Base-by-base conservation (phyloP, 2,329 filamentous ascomycete species). In the Neospermospora avenae region DNA sequence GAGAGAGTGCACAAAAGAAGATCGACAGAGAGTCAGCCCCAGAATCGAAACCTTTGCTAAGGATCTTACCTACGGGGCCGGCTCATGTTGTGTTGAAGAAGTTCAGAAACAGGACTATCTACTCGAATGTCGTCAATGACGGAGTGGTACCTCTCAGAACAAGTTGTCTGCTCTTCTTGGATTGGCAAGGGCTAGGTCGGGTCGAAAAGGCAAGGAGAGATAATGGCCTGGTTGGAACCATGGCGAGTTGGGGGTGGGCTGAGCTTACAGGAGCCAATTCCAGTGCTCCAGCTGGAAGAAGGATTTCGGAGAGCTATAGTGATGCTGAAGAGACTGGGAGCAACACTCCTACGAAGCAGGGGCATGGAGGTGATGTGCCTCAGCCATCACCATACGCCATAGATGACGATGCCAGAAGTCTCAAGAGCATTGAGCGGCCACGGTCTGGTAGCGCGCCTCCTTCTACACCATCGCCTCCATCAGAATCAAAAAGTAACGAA, bases 111-210 rank as follows among this genome's bases (percentile, higher is more conserved):
- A 83, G 93, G 16, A 98, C 95, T 0, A 81, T 97, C 1, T 98
- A 98, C 73, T 96, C 93, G 1, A 98, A 98, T 70, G 93, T 98
- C 13, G 93, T 98, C 67, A 98, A 98, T 71, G 93, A 98, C 75
- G 93, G 93, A 3, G 97, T 99, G 67, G 95, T 99, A 4, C 95
- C 95, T 2, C 77, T 99, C 35, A 86, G 95, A 22, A 99, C 95
- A 4, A 98, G 93, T 64, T 99, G 93, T 74, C 79, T 99, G n/a
- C 77, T 99, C 5, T 99, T 99, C 70, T 78, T 99, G 1, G 95
- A 99, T 72, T 99, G 95, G 95, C 89, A 93, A 75, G 95, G 95
- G 0, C 78, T 99, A 3, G 93, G 89, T 4, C 88, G 91, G 41
- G 95, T 99, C 1, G 92, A 98, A 67, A 99, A 99, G 75, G 93